These are phyloP conservation scores for Fusarium foetens DNA, from an alignment of 2,329 filamentous ascomycete species.

Conservation along the genomic window DNA sequence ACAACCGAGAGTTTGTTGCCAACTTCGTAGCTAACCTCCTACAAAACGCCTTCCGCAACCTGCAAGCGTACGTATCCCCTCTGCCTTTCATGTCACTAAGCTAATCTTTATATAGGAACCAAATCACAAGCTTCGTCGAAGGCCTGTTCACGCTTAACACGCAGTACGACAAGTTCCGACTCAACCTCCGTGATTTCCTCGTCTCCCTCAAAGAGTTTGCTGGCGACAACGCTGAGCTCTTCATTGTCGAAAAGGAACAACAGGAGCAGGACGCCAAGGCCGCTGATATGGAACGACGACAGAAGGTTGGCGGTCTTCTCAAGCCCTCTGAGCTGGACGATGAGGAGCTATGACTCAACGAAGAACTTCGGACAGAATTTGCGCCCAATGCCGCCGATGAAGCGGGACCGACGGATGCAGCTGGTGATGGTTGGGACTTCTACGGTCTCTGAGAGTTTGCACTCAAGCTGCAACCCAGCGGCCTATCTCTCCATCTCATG, in stretches of 20 bases:
- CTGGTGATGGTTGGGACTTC: conserved; percentile 70
- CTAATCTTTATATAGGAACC: conserved; percentile 67
- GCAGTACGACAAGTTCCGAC: conserved; percentile 93
- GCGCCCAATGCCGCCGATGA: conserved; percentile 52
- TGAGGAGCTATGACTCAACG: conserved; percentile 86
- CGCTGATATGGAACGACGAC: conserved; percentile 88
- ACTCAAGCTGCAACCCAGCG: neutral
- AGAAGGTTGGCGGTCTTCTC: conserved; percentile 94
- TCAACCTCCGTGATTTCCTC: conserved; percentile 94
- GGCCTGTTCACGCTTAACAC: conserved; percentile 89
- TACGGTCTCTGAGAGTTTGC: conserved; percentile 64
- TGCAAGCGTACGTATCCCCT: conserved; percentile 76
- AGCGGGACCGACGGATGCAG: conserved; percentile 42
- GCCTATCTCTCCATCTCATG: neutral
- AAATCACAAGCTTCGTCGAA: conserved; percentile 91
- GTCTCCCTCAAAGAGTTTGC: conserved; percentile 97
- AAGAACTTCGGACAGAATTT: conserved; percentile 73
- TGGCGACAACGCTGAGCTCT: conserved; percentile 94
- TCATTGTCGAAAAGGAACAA: conserved; percentile 93
- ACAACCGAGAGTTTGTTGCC: conserved; percentile 89
- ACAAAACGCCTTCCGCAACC: conserved; percentile 90
- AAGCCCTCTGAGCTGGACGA: conserved; percentile 98
- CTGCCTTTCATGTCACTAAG: neutral
- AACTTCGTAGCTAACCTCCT: conserved; percentile 88
- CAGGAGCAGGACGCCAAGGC: conserved; percentile 86